Base-by-base conservation (phyloP, 1,139 yeast genomes). In the Kluyveromyces sp. region DNA sequence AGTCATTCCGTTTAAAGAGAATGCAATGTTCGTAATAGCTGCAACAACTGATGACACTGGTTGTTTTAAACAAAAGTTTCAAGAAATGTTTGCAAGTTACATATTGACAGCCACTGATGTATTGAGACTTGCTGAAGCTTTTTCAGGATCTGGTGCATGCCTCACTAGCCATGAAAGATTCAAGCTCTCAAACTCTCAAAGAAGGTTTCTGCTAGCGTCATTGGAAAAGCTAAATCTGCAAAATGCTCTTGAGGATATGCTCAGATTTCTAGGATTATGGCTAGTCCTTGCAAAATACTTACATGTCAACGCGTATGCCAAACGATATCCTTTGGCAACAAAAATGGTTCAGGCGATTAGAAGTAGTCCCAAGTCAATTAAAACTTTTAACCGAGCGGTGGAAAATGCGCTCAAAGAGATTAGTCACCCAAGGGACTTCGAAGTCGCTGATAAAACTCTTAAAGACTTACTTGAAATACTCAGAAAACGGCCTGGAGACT, bases 1-100 rank as follows among this genome's bases (percentile, higher is more conserved):
- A 16, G 36, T 13, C 34, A 40, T 36, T 29, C 43, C 43, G 15
- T 29, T 18, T 22, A 40, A 40, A 40, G 43, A 40, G 29, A 35
- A 40, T 29, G n/a, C 30, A 12, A 28, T 22, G 34, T 15, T 33
- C 32, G 22, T 34, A 4, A 40, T 34, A 16, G 34, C 34, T 4
- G 26, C 19, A 20, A 28, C 39, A 26, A 33, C 32, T 7, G 28
- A 35, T n/a, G 18, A 34, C 6, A 20, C 26, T 22, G 39, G 39
- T 29, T 11, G 22, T 4, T 13, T 32, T 16, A 18, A 32, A 15
- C 18, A n/a, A 7, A 22, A 33, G 11, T 25, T 39, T n/a, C 17
- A 20, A 20, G 32, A 25, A 9, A 19, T 22, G 19, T 33, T 39
- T 30, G 9, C 3, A 19, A 22, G 15, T 19, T 33, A 17, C 32